Base-by-base conservation (phyloP, 257 asterid genomes). In the Eucommia ulmoides region DNA sequence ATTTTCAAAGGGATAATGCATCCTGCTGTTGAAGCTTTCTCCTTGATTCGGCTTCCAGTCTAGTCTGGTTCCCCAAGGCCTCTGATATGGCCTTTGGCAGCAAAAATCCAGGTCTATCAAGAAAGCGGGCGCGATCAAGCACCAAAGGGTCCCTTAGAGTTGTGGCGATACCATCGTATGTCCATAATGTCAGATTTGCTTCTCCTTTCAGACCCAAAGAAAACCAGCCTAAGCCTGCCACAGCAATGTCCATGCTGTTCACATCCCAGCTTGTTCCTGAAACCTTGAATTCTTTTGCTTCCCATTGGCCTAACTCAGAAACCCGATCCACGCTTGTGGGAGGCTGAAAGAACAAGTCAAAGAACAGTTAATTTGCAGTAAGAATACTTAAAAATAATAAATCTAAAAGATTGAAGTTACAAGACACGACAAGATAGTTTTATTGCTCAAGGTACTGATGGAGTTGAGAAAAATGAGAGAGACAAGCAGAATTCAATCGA, bases 51-150 rank as follows among this genome's bases (percentile, higher is more conserved):
- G 79, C 94, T 63, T 88, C 96, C 8, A 79, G 57, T 65, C 63
- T 88, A 18, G 48, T 65, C 58, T 74, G 84, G 29, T 72, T 78
- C 29, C 84, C 85, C 12, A 89, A 47, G 25, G 86, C 91, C 1
- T 89, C 98, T n/a, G 96, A 84, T 54, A 82, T 71, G 33, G 94
- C 88, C 73, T 78, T 80, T 5, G 96, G 94, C 60, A 89, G 78
- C 82, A 81, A 85, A 66, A 89, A 89, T 45, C 98, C 96, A 4
- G 96, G 94, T 62, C 93, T 77, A 67, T 85, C 93, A 3, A 89
- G 82, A 56, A 59, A 64, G 19, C 79, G 22, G 16, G 96, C 88
- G 22, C 94, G 76, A 65, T 89, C 98, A 45, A 89, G 93, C 23
- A 89, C 86, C 74, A 89, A 53, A 55, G 96, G 94, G 15, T 89